Evolutionary conservation across 23 red algal genomes (phyloP).

Genomic region (Gracilariopsis chorda): DNA sequence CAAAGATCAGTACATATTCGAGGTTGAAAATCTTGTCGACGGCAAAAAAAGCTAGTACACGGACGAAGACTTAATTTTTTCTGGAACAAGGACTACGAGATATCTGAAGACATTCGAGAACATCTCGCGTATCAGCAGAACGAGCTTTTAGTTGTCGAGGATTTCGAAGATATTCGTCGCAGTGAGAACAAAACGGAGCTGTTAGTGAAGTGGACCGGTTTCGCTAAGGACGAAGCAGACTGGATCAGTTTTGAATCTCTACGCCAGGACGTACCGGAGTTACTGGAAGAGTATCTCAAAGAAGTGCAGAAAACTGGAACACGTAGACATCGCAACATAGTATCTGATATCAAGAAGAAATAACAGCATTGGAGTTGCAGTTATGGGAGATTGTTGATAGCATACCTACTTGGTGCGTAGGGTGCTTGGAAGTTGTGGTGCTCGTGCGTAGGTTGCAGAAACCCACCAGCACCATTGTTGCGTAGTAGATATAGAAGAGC

Average conservation of each 20-base stretch:
- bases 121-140: conserved; percentile 1
- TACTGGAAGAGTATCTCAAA: not conserved
- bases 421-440: no score
- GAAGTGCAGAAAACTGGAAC: not conserved
- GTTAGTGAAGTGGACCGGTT: not conserved
- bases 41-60: not conserved
- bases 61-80: conserved; percentile 27
- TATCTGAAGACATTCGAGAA: no score
- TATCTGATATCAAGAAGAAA: not conserved
- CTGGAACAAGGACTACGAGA: not conserved
- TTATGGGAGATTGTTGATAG: no score
- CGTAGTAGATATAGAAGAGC: no score
- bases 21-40: not conserved
- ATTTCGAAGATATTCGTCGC: not conserved
- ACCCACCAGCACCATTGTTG: no score
- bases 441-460: no score
- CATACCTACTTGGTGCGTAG: no score
- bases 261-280: not conserved
- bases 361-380: no score
- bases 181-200: not conserved
- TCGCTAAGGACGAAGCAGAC: no score
- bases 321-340: not conserved
- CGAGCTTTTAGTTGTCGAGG: no score
- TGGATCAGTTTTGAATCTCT: not conserved
- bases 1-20: not conserved